Conservation (phyloP, 805 yeast genomes). For the Kockiozyma suomiensis region DNA sequence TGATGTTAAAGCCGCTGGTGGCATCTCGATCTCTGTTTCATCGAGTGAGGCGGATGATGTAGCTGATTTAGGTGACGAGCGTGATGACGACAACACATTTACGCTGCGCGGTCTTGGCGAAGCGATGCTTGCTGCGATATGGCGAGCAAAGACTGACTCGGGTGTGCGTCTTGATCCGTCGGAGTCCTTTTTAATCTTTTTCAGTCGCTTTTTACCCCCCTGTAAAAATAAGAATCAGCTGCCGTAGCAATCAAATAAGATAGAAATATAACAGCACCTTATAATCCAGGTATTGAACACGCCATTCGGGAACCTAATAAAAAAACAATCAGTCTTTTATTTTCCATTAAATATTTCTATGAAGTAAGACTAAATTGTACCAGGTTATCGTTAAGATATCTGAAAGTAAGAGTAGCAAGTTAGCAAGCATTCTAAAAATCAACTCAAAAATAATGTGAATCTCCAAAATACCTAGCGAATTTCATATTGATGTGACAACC, state of each 20-base stretch:
- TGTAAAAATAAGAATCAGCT: no score
- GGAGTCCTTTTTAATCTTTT: constrained; percentile 40
- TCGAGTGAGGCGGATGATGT: no score
- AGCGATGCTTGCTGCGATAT: background rate
- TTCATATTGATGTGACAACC: constrained; percentile 29
- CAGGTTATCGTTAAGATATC: constrained; percentile 40
- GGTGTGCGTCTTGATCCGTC: background rate
- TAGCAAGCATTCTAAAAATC: no score
- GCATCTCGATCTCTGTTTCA: background rate
- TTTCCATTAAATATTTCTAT: no score
- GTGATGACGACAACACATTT: no score
- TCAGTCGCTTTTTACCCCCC: constrained; percentile 57
- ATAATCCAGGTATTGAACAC: constrained; percentile 48
- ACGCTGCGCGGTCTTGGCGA: background rate
- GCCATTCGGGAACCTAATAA: constrained; percentile 49
- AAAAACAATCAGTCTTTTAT: background rate
- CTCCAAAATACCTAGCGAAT: constrained; percentile 36
- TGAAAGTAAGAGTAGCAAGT: no score
- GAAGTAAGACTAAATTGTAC: constrained; percentile 23
- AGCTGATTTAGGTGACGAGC: no score
- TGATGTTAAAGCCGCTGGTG: background rate
- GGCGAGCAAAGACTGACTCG: background rate
- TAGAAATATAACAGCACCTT: constrained; percentile 32
- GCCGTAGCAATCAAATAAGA: no score
- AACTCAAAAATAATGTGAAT: background rate